phyloP scores from a whole-genome alignment of 2,329 filamentous ascomycete species.

The Onygena corvina region DNA sequence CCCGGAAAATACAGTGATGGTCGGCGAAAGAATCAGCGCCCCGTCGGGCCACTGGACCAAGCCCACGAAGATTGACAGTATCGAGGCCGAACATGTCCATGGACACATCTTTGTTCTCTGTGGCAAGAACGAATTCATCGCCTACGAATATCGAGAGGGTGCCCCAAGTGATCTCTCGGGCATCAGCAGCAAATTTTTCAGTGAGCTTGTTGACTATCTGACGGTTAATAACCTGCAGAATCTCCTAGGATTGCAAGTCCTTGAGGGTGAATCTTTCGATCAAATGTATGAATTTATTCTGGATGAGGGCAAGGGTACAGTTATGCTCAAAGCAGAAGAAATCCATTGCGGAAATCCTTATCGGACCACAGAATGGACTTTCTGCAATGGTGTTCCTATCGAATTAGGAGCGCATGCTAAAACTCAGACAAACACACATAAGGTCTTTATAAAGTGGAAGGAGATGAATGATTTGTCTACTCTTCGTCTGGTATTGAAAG shows the following conservation, averaged over 20 bases:
- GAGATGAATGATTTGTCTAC: no score
- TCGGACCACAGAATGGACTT: no score
- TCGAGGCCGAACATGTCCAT: constrained; percentile 16
- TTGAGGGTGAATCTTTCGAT: no score
- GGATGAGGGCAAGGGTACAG: no score
- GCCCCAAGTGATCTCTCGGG: constrained; percentile 12
- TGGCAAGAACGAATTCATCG: constrained; percentile 9
- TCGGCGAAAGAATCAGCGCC: constrained; percentile 18
- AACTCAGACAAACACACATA: no score
- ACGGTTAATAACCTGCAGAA: constrained; percentile 14
- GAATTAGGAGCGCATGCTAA: no score
- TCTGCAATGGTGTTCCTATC: no score
- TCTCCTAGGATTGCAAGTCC: constrained; percentile 16
- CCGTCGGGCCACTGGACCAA: constrained; percentile 17
- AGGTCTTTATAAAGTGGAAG: no score
- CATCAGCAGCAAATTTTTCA: constrained; percentile 14
- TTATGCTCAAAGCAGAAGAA: no score
- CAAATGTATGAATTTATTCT: no score
- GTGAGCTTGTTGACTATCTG: constrained; percentile 10
- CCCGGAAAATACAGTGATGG: constrained; percentile 17
- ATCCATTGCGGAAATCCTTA: no score
- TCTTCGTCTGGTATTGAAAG: no score
- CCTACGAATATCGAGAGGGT: constrained; percentile 7
- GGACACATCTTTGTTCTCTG: constrained; percentile 16
- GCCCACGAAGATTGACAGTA: constrained; percentile 14